Evolutionary conservation across 23 red algal species (phyloP), one percentile per base, ranked within the genome.

Genomic region (Cyanidiococcus yangmingshanensis): DNA sequence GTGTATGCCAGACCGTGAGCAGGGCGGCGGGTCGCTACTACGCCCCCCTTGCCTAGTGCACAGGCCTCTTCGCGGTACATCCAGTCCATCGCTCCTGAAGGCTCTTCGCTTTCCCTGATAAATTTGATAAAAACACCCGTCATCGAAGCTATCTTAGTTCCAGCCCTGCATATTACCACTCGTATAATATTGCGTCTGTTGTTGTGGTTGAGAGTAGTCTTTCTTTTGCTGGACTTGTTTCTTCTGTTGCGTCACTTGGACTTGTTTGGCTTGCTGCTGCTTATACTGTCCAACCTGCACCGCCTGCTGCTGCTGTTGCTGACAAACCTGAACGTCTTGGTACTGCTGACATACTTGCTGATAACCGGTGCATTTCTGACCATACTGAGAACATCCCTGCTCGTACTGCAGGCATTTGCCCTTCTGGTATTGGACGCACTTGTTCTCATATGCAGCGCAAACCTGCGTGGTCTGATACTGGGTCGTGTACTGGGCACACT

Each of bases 331-430:
- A 29, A 35, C 21, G 27, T 35, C 12, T 71, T 32, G n/a, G 7
- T 32, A 35, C 63, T 71, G 63, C 63, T 71, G 21, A 29, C 63
- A 71, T 7, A 71, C 63, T 29, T 71, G 21, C 63, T 71, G 21
- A 12, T 25, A 71, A 12, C 32, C 32, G 7, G 63, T 35, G 32
- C 63, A 71, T 29, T 71, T 71, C 63, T 71, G n/a, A 30, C 63
- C 63, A 29, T 32, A 71, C 32, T 71, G 63, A 7, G 21, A 3
- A 29, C 63, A 71, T 25, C 63, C 63, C 27, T 71, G n/a, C n/a
- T 25, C 32, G 63, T 71, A 71, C 27, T 71, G 63, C 63, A 17
- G 12, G 63, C 63, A 71, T 35, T 71, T 71, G 63, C 63, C 63
- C 27, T 71, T 12, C 12, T 25, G n/a, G 27, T 71, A 71, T 30